Percentiles rank a stretch among this genome's conserved stretches.
phyloP scores from a whole-genome alignment of 257 asterid genomes.

The Przewalskia tangutica region DNA sequence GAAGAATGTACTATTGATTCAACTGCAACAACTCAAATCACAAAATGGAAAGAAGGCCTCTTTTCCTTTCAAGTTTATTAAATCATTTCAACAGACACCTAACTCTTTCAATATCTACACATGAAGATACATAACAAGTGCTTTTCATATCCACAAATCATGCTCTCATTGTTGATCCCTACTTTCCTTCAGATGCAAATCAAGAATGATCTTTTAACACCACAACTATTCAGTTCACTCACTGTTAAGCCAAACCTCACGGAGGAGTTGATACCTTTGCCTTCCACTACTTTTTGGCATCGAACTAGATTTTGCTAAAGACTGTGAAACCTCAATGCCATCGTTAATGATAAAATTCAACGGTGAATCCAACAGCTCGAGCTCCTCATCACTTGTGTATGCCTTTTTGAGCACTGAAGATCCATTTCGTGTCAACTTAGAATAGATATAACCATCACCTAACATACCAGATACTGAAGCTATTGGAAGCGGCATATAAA shows the following conservation, averaged over 20 bases:
- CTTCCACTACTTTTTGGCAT: conserved; percentile 17
- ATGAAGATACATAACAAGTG: not conserved
- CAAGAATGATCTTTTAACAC: not conserved
- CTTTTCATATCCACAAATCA: not conserved
- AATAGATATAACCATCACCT: conserved; percentile 28
- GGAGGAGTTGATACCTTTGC: conserved; percentile 59
- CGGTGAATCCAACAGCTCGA: conserved; percentile 60
- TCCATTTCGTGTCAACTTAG: conserved; percentile 36
- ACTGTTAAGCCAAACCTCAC: conserved; percentile 46
- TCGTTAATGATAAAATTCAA: conserved; percentile 32
- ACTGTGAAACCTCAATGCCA: conserved; percentile 19
- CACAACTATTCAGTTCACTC: conserved; percentile 4
- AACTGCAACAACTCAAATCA: not conserved
- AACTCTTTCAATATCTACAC: not conserved
- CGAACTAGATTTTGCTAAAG: conserved; percentile 22
- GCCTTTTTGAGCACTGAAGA: conserved; percentile 60
- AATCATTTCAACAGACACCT: not conserved
- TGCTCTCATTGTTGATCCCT: not conserved
- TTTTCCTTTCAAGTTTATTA: not conserved
- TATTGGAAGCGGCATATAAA: conserved; percentile 43
- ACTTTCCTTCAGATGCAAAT: not conserved
- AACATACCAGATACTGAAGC: conserved; percentile 27
- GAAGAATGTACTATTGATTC: not conserved
- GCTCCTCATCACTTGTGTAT: conserved; percentile 70
- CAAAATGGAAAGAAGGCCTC: not conserved